Percentiles rank a stretch among this genome's conserved stretches.
Conservation (phyloP, 148 eudicot species). For the Amaranthus cruentus region DNA sequence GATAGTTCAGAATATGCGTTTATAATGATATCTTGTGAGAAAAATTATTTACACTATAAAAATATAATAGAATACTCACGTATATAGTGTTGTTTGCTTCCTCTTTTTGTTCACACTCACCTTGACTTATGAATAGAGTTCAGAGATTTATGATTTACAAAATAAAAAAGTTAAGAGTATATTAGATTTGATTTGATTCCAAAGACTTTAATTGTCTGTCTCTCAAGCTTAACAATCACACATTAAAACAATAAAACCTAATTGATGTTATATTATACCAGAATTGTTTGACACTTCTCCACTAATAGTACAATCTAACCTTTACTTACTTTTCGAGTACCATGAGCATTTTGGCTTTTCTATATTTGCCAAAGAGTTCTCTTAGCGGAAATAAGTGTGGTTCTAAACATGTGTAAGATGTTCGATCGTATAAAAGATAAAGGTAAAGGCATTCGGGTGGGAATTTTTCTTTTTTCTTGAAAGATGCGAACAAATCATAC, state of each 20-base stretch:
- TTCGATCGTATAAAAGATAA: too few species aligned
- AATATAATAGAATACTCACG: too few species aligned
- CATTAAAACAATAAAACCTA: not conserved
- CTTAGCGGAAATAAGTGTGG: not conserved
- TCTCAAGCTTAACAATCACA: slow-evolving; percentile 21
- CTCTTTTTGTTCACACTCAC: too few species aligned
- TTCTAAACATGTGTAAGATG: too few species aligned
- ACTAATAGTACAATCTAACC: not conserved
- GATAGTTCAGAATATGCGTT: too few species aligned
- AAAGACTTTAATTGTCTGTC: slow-evolving; percentile 14
- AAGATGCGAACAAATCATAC: too few species aligned
- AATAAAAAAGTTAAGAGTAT: not conserved
- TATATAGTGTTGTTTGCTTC: too few species aligned
- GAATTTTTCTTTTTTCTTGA: too few species aligned
- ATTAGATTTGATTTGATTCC: slow-evolving; percentile 25
- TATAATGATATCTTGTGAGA: too few species aligned
- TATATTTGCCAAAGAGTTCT: not conserved
- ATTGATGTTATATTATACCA: slow-evolving; percentile 2
- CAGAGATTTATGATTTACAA: not conserved
- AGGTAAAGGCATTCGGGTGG: too few species aligned
- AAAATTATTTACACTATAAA: too few species aligned
- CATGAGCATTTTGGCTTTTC: not conserved
- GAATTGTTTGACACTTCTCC: not conserved
- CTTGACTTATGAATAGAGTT: not conserved
- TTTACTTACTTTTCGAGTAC: not conserved